Evolutionary conservation across 169 alveolate genomes (phyloP).

Genomic region (Ophryocystis elektroscirrha): DNA sequence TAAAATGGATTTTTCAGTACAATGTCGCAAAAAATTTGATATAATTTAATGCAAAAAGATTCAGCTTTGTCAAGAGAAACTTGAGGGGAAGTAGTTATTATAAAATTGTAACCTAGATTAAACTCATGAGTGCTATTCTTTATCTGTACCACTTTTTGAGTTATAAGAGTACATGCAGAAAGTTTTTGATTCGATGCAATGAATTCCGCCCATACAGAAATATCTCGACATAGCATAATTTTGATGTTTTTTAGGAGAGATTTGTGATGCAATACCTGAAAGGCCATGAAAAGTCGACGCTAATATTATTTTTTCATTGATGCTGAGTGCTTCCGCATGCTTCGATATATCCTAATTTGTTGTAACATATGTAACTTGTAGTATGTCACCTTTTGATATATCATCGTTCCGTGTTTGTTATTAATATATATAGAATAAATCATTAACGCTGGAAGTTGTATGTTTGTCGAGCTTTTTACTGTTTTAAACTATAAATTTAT

Average conservation of each 20-base stretch:
- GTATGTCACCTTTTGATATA: slow-evolving; percentile 56
- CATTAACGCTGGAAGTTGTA: too few relatives aligned
- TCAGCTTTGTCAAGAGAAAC: slow-evolving; percentile 15
- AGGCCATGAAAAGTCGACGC: slow-evolving; percentile 80
- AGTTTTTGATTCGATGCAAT: slow-evolving; percentile 46
- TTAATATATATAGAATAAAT: slow-evolving; percentile 57
- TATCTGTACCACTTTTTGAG: slow-evolving; percentile 57
- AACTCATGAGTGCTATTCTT: too few relatives aligned
- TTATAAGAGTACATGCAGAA: slow-evolving; percentile 63
- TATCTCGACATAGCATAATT: slow-evolving; percentile 14
- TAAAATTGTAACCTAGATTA: too few relatives aligned
- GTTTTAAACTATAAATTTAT: too few relatives aligned
- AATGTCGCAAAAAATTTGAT: slow-evolving; percentile 62
- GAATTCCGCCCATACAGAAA: slow-evolving; percentile 47
- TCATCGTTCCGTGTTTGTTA: slow-evolving; percentile 67
- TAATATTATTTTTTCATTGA: slow-evolving; percentile 63
- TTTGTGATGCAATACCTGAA: slow-evolving; percentile 61
- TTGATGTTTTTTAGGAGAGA: slow-evolving; percentile 37
- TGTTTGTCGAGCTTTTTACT: too few relatives aligned
- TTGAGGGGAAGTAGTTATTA: too few relatives aligned
- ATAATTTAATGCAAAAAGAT: slow-evolving; percentile 41
- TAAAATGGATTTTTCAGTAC: slow-evolving; percentile 72
- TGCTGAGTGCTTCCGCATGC: slow-evolving; percentile 3
- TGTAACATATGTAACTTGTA: background rate
- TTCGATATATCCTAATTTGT: background rate